These are phyloP conservation scores for Oenanthe javanica DNA, from an alignment of 140 eudicot genomes.

Conservation along the genomic window DNA sequence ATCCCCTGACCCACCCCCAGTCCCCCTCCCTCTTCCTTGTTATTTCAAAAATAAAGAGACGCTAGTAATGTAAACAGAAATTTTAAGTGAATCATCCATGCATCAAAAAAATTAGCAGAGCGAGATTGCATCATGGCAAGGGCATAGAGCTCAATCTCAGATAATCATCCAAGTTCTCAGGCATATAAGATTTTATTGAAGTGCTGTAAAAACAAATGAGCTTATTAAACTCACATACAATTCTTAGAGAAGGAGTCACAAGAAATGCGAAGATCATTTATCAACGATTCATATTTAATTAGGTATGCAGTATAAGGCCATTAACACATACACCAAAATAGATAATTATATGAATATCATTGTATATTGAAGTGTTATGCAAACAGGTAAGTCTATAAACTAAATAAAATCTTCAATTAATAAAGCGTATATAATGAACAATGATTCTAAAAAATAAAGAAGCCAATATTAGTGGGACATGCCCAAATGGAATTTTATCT, in stretches of 20 bases:
- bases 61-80: background rate
- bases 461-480: background rate
- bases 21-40: background rate
- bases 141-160: background rate
- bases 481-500: background rate
- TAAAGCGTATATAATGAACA: background rate
- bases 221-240: too few species aligned
- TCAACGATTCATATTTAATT: background rate
- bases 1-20: background rate
- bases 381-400: background rate
- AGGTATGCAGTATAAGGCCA: background rate
- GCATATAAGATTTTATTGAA: background rate
- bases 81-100: too few species aligned
- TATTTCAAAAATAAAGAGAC: background rate
- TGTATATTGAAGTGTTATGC: background rate
- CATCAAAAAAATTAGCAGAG: background rate
- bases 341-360: background rate
- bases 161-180: background rate
- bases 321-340: background rate
- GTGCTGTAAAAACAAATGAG: background rate
- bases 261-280: background rate
- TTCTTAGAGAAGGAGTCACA: background rate
- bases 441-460: background rate
- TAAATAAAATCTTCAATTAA: background rate
- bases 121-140: background rate